phyloP scores from a whole-genome alignment of 768 basidiomycete genomes.

The Termitomyces sp. region DNA sequence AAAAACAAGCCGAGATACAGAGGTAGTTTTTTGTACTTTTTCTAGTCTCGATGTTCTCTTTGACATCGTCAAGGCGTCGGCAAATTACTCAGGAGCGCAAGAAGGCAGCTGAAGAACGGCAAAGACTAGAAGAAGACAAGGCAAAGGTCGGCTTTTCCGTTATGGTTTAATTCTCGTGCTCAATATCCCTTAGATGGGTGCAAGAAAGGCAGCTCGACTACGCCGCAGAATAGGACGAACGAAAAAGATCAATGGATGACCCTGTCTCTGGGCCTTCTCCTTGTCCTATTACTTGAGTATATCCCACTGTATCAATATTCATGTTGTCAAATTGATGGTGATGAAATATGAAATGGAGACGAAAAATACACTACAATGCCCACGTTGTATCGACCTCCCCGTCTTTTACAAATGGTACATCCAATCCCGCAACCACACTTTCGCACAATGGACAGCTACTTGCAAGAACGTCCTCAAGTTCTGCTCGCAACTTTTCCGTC shows the following conservation, averaged over 20 bases:
- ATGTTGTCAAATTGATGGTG: conserved; percentile 9
- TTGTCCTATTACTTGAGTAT: conserved; percentile 8
- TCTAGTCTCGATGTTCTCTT: background rate
- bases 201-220: conserved; percentile 69
- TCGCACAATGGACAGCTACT: conserved; percentile 94
- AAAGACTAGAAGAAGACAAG: conserved; percentile 62
- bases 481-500: conserved; percentile 69
- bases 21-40: conserved; percentile 38
- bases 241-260: conserved; percentile 78
- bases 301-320: conserved; percentile 8
- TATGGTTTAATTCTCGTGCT: background rate
- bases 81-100: conserved; percentile 70
- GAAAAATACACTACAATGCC: conserved; percentile 46
- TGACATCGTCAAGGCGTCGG: conserved; percentile 43
- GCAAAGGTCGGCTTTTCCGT: conserved; percentile 44
- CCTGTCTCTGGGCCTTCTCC: background rate
- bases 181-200: conserved; percentile 61
- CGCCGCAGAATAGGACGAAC: conserved; percentile 71
- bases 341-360: background rate
- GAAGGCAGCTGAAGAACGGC: conserved; percentile 70
- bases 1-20: conserved; percentile 65
- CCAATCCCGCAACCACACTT: conserved; percentile 78
- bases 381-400: conserved; percentile 80
- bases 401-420: conserved; percentile 80
- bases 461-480: conserved; percentile 87